These are phyloP conservation scores for Sindora glabra DNA, from an alignment of 306 rosid genomes.

Conservation along the genomic window DNA sequence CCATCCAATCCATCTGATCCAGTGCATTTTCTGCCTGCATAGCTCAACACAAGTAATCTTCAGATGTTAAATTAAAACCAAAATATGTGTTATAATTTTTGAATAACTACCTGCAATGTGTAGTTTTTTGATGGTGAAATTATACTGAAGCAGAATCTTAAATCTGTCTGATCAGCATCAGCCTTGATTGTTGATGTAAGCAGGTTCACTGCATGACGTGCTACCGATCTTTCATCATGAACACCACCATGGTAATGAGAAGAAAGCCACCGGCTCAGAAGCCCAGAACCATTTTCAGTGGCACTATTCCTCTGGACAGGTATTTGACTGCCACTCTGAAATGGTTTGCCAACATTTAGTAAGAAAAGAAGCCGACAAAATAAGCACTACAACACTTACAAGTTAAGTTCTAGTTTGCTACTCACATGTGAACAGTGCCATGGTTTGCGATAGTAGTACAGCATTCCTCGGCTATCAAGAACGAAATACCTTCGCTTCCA, in stretches of 20 bases:
- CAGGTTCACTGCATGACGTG: conserved; percentile 70
- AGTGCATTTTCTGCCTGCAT: conserved; percentile 75
- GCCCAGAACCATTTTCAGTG: conserved; percentile 55
- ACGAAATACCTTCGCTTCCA: conserved; percentile 89
- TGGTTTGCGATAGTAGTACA: conserved; percentile 79
- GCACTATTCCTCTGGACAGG: conserved; percentile 44
- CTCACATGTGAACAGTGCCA: conserved; percentile 57
- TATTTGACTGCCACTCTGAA: conserved; percentile 46
- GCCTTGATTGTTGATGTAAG: conserved; percentile 71
- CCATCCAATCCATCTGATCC: conserved; percentile 89
- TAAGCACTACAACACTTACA: not conserved
- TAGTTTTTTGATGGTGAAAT: conserved; percentile 67
- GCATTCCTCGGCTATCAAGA: conserved; percentile 75
- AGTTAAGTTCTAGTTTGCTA: conserved; percentile 20
- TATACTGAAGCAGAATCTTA: conserved; percentile 85
- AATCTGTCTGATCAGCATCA: conserved; percentile 77
- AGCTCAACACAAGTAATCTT: conserved; percentile 1
- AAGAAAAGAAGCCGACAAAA: conserved; percentile 12
- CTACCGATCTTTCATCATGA: conserved; percentile 63
- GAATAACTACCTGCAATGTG: conserved; percentile 61
- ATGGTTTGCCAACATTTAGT: conserved; percentile 14
- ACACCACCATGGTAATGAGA: conserved; percentile 73
- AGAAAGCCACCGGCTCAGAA: conserved; percentile 73
- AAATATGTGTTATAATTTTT: not conserved
- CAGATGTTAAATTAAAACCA: conserved; percentile 1